A percentile compares a stretch with the other conserved stretches of the same genome.
phyloP scores from a whole-genome alignment of 805 yeast genomes.

The Candida tammaniensis region DNA sequence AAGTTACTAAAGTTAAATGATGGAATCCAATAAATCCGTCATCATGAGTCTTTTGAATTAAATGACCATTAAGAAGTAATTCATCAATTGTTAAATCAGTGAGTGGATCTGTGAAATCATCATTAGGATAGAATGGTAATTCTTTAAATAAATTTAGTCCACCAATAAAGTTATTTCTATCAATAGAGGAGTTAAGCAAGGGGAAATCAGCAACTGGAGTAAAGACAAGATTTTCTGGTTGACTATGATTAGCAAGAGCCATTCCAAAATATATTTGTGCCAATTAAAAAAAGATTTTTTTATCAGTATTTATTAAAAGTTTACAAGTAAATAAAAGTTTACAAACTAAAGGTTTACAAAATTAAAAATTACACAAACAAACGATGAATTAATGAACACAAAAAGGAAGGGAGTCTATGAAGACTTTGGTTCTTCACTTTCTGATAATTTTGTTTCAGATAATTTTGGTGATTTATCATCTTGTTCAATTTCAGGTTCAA shows the following conservation, averaged over 20 bases:
- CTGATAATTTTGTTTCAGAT: too few relatives aligned
- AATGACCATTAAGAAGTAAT: slow-evolving; percentile 18
- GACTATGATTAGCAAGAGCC: slow-evolving; percentile 4
- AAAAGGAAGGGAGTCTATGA: too few relatives aligned
- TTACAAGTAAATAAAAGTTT: too few relatives aligned
- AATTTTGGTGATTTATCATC: too few relatives aligned
- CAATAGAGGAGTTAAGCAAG: too few relatives aligned
- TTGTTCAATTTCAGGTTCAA: too few relatives aligned
- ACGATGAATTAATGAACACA: too few relatives aligned
- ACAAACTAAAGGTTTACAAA: too few relatives aligned
- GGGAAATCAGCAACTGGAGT: slow-evolving; percentile 1
- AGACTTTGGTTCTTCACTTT: too few relatives aligned
- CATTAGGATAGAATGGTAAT: slow-evolving; percentile 4
- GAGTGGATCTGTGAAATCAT: neutral
- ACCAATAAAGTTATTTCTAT: neutral
- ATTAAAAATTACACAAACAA: too few relatives aligned
- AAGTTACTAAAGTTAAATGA: slow-evolving; percentile 67
- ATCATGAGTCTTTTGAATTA: slow-evolving; percentile 14
- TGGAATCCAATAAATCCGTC: slow-evolving; percentile 51
- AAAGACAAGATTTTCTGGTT: neutral
- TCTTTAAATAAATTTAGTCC: slow-evolving; percentile 1
- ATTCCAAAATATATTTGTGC: neutral
- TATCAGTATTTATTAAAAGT: too few relatives aligned
- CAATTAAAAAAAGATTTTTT: too few relatives aligned
- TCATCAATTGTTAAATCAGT: slow-evolving; percentile 11